Base-by-base conservation (phyloP, 2,329 filamentous ascomycete species). In the Bimuria novae-zelandiae region DNA sequence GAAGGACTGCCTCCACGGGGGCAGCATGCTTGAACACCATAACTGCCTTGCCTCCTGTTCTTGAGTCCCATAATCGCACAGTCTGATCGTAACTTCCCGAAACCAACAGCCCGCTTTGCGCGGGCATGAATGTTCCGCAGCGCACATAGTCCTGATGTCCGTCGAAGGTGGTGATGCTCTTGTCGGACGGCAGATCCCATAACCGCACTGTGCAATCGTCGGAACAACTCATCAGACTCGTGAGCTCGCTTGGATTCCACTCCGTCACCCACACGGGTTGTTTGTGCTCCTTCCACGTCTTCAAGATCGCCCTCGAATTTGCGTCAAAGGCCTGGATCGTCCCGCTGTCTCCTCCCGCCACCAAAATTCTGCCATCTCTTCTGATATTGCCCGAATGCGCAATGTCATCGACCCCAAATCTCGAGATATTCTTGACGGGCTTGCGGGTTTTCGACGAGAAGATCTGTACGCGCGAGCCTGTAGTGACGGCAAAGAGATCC, bases 11-110 rank as follows among this genome's bases (percentile, higher is more conserved):
- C 75, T 99, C 94, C 19, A 99, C 84, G 1, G 93, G 88, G 14
- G 89, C 89, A n/a, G 86, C 84, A 77, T 97, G 92, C 79, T 95
- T 94, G 79, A 99, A 97, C 0, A 89, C 90, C 88, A 99, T 94
- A 59, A 92, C 91, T 4, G 71, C 69, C 73, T 84, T 74, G 27
- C 71, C 60, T 27, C 86, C 85, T 30, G 87, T 85, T 61, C 94
- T 83, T 1, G 92, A 88, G 77, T 99, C 94, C 94, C 94, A 99
- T 19, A 99, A 77, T 59, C 89, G 87, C 45, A 97, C 93, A 0
- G 92, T 97, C 57, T 90, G 86, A 75, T 99, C 94, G 77, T 99
- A 99, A 75, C 90, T 92, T 43, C 95, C 94, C 8, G 91, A 95
- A 1, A 95, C 86, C 14, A 97, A 72, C 72, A 96, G 82, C 23